Percentiles rank a stretch among this genome's conserved stretches.
Conservation (phyloP, 306 rosid species). For the Ochetophila trinervis region DNA sequence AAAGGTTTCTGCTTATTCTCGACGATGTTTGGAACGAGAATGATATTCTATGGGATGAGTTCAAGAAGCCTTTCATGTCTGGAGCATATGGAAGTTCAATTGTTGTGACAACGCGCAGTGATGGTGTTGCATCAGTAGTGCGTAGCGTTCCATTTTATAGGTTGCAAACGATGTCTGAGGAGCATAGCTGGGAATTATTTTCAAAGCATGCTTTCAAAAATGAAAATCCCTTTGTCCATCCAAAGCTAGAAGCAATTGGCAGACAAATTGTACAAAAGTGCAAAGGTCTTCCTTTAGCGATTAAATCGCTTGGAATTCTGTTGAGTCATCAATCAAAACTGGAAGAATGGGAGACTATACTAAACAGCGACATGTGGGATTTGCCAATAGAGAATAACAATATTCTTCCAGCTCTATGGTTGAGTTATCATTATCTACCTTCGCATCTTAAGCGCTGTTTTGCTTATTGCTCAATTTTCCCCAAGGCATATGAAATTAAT, state of each 20-base stretch:
- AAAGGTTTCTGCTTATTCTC: not conserved
- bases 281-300: slow-evolving; percentile 22
- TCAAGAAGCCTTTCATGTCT: not conserved
- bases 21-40: slow-evolving; percentile 4
- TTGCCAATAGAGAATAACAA: not conserved
- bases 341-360: not conserved
- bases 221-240: not conserved
- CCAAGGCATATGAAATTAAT: slow-evolving; percentile 23
- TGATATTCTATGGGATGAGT: not conserved
- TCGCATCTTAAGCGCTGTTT: slow-evolving; percentile 23
- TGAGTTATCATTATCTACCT: slow-evolving; percentile 19
- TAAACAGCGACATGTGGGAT: not conserved
- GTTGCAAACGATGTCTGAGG: not conserved
- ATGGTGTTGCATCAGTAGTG: not conserved
- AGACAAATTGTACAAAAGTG: slow-evolving; percentile 18
- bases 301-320: not conserved
- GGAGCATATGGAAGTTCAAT: slow-evolving; percentile 3
- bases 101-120: slow-evolving; percentile 14
- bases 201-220: not conserved
- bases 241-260: slow-evolving; percentile 11
- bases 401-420: slow-evolving; percentile 7
- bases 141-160: not conserved
- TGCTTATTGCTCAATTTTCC: slow-evolving; percentile 25
- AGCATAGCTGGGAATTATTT: slow-evolving; percentile 6
- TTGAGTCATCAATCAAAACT: not conserved